A percentile compares a stretch with the other conserved stretches of the same genome.
These are phyloP conservation scores for Lepraria neglecta DNA, from an alignment of 495 filamentous ascomycete species.

Conservation along the genomic window DNA sequence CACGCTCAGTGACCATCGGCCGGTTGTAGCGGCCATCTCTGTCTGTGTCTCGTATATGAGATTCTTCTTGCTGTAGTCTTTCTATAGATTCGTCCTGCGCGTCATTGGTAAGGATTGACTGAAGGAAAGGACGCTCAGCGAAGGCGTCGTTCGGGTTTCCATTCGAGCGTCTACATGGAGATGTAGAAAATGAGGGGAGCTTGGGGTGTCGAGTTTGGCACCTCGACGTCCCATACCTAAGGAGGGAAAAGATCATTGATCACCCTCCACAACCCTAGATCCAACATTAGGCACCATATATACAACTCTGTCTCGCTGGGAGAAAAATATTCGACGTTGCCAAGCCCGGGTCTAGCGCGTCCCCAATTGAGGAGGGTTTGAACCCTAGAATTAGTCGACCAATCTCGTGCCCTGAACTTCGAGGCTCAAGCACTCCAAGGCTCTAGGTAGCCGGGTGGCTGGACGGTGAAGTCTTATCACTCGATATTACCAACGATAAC, in stretches of 20 bases:
- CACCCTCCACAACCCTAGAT: not conserved
- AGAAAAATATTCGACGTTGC: not conserved
- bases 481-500: no score
- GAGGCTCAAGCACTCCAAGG: no score
- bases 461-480: no score
- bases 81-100: not conserved
- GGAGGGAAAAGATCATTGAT: constrained; percentile 8
- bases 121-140: not conserved
- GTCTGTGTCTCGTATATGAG: not conserved
- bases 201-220: not conserved
- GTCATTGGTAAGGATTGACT: not conserved
- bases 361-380: no score
- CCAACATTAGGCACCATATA: not conserved
- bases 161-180: not conserved
- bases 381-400: no score
- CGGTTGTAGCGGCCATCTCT: not conserved
- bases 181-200: not conserved
- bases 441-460: no score
- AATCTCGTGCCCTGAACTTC: no score
- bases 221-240: constrained; percentile 11
- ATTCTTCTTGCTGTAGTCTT: not conserved
- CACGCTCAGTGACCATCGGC: not conserved
- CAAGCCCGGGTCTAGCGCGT: not conserved
- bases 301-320: not conserved
- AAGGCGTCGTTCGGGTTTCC: not conserved